These are phyloP conservation scores for Cinchona pubescens DNA, from an alignment of 257 asterid genomes.

Conservation along the genomic window DNA sequence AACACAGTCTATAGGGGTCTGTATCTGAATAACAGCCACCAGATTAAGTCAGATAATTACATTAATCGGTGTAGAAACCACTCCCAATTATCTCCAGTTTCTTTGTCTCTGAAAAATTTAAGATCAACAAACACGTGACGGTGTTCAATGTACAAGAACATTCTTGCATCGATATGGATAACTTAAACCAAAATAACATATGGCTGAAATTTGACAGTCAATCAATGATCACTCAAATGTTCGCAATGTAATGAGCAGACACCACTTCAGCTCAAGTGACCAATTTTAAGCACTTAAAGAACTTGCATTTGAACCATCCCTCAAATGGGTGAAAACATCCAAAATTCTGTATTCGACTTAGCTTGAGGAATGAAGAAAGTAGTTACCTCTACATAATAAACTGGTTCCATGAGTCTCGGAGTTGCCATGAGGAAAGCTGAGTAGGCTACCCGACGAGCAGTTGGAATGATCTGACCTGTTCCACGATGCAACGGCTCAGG, in stretches of 20 bases:
- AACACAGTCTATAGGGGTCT: conserved; percentile 95
- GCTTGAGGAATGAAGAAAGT: not conserved
- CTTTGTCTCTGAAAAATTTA: not conserved
- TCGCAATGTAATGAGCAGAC: not conserved
- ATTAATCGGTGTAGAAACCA: not conserved
- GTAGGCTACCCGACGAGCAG: conserved; percentile 97
- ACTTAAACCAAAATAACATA: not conserved
- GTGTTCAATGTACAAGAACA: not conserved
- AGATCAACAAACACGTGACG: not conserved
- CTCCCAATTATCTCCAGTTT: not conserved
- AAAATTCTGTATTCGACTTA: not conserved
- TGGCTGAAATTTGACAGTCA: not conserved
- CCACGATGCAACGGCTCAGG: conserved; percentile 96
- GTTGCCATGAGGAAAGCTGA: conserved; percentile 97
- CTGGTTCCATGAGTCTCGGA: conserved; percentile 97
- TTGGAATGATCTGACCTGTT: conserved; percentile 93
- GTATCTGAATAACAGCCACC: conserved; percentile 56
- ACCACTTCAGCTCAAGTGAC: not conserved
- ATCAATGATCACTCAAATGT: not conserved
- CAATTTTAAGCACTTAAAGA: not conserved
- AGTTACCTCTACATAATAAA: conserved; percentile 82
- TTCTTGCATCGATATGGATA: not conserved
- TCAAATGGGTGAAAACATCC: not conserved
- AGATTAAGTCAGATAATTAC: conserved; percentile 17
- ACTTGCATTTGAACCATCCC: not conserved